Conservation (phyloP, 169 alveolate species). For the Plasmodium gallinaceum region DNA sequence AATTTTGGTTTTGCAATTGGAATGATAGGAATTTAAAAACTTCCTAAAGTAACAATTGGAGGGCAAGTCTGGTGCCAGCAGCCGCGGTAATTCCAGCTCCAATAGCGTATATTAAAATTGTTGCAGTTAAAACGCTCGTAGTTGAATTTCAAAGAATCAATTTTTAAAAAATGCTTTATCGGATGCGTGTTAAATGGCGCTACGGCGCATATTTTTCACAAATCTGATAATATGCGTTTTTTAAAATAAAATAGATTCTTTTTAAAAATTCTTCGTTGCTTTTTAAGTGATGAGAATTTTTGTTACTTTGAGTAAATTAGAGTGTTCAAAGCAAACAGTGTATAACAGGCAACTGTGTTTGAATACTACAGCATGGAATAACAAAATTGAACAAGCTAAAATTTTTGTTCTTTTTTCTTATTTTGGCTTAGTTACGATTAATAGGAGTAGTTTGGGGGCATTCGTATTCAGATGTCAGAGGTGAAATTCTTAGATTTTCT, state of each 20-base stretch:
- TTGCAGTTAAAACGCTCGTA: conserved; percentile 94
- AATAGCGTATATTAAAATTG: conserved; percentile 93
- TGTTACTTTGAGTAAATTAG: conserved; percentile 89
- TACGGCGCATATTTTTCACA: neutral
- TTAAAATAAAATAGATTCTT: conserved; percentile 20
- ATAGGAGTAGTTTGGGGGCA: conserved; percentile 94
- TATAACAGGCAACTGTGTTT: conserved; percentile 75
- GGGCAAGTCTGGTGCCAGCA: conserved; percentile 97
- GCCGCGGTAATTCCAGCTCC: conserved; percentile 96
- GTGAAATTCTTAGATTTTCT: conserved; percentile 93
- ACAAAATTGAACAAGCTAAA: conserved; percentile 82
- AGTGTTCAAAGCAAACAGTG: conserved; percentile 93
- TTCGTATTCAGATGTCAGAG: conserved; percentile 93
- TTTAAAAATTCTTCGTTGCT: neutral
- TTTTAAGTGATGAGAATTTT: conserved; percentile 5
- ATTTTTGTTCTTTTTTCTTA: conserved; percentile 41
- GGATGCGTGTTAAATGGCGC: no score
- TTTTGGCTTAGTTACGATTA: conserved; percentile 88
- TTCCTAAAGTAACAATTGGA: conserved; percentile 87
- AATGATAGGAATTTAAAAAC: conserved; percentile 91
- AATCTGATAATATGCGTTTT: neutral
- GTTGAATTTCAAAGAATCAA: conserved; percentile 81
- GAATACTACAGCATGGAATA: conserved; percentile 88
- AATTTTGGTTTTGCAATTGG: conserved; percentile 89
- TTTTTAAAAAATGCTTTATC: conserved; percentile 12